Base-by-base conservation (phyloP, 441 rosid species). In the Dalechampia spathulata region DNA sequence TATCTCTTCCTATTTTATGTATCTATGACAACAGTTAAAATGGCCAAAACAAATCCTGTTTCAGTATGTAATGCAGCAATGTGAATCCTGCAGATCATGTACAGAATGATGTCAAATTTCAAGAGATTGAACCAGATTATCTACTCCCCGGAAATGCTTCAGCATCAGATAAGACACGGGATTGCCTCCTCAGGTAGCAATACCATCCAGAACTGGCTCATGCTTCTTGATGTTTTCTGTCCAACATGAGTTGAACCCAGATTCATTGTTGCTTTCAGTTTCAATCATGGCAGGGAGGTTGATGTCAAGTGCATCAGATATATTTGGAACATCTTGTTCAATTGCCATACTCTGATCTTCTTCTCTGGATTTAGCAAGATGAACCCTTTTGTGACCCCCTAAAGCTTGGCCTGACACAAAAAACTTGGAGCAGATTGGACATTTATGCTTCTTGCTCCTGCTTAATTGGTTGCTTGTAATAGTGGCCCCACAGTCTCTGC, bases 341-440 rank as follows among this genome's bases (percentile, higher is more conserved):
- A 58, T 36, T 44, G 34, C 52, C 12, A 20, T 49, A 32, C 10
- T 23, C 37, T 44, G 59, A 4, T 30, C 34, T 41, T 61, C 34
- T 41, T 61, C 69, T 61, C 55, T 68, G 37, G 56, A 32, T 59
- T 65, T 70, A 49, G 10, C 38, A 49, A 65, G 8, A 49, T 82
- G 89, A 64, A 66, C 61, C 70, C 72, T 81, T 75, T 66, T 78
- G 68, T 82, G 96, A 63, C 87, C 82, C 57, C 86, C 90, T 70
- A 82, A 68, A 62, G 83, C 95, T 69, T 75, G 80, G 48, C 74
- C 81, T 14, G 86, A 74, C 13, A 55, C 48, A 39, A 82, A 77
- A 40, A 20, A 42, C 75, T 61, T 80, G 10, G 55, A 62, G 71
- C 86, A 78, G 46, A 67, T 54, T 23, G 48, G 60, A 66, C 92